Evolutionary conservation across 2,329 filamentous ascomycete genomes (phyloP).

Genomic region (Stemphylium beticola): DNA sequence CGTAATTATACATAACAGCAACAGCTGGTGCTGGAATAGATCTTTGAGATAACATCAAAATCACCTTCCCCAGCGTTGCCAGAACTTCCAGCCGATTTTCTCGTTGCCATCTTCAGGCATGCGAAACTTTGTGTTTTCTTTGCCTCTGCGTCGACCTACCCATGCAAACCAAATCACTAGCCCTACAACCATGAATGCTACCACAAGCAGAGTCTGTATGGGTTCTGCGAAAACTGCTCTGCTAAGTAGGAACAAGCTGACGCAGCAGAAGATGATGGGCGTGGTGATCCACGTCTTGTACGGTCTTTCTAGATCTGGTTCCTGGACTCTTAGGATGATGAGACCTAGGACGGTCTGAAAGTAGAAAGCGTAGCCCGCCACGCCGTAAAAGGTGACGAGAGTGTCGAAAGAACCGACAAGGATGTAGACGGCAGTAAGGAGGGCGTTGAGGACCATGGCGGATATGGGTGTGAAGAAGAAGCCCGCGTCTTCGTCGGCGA

Average conservation of each 20-base stretch:
- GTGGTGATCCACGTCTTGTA: conserved; percentile 98
- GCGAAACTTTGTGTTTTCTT: conserved; percentile 37
- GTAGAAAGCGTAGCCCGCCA: conserved; percentile 97
- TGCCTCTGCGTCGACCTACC: conserved; percentile 62
- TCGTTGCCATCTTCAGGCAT: conserved; percentile 25
- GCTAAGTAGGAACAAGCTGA: conserved; percentile 88
- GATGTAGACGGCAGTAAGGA: conserved; percentile 78
- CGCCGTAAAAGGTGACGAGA: conserved; percentile 94
- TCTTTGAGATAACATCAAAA: background rate
- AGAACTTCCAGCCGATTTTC: conserved; percentile 53
- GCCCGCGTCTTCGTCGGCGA: conserved; percentile 70
- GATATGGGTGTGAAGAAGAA: conserved; percentile 95
- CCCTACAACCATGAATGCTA: conserved; percentile 82
- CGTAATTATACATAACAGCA: no score
- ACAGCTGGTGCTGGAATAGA: background rate
- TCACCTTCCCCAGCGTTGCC: conserved; percentile 50
- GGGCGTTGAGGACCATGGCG: conserved; percentile 81
- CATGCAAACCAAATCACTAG: conserved; percentile 90
- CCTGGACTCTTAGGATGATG: conserved; percentile 85
- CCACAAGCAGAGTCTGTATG: conserved; percentile 84
- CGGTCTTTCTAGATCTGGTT: conserved; percentile 85
- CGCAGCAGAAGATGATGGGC: conserved; percentile 97
- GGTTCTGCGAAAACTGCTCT: conserved; percentile 90
- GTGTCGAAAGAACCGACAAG: conserved; percentile 88
- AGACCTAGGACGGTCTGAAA: conserved; percentile 93